phyloP scores from a whole-genome alignment of 176 grass and related monocot genomes.

The Musa itinerans region DNA sequence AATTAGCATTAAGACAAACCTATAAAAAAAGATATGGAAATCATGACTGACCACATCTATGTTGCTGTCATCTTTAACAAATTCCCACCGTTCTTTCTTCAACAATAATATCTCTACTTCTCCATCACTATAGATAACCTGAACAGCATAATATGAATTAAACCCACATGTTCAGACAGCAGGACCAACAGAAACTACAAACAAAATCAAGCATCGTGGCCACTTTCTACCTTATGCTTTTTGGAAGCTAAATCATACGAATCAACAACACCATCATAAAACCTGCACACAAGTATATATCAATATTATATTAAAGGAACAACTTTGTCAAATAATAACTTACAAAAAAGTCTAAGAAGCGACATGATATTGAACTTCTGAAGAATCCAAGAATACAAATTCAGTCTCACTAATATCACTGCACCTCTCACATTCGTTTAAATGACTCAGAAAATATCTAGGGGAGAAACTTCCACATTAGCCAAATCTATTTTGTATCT shows the following conservation, averaged over 20 bases:
- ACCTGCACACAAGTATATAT: slow-evolving; percentile 39
- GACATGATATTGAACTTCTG: not conserved
- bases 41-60: slow-evolving; percentile 23
- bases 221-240: slow-evolving; percentile 46
- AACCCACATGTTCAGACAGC: slow-evolving; percentile 8
- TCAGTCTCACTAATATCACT: not conserved
- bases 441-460: not conserved
- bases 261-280: slow-evolving; percentile 50
- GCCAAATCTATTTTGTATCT: too few species aligned
- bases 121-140: slow-evolving; percentile 81
- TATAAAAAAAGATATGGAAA: not conserved
- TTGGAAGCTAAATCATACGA: slow-evolving; percentile 34
- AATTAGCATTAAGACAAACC: not conserved
- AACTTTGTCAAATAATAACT: not conserved
- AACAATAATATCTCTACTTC: slow-evolving; percentile 52
- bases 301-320: not conserved
- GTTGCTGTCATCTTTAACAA: slow-evolving; percentile 19
- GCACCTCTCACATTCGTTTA: not conserved
- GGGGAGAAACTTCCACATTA: too few species aligned
- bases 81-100: slow-evolving; percentile 58
- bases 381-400: not conserved
- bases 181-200: not conserved
- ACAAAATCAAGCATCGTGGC: slow-evolving; percentile 7
- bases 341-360: not conserved
- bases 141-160: slow-evolving; percentile 5